Evolutionary conservation across 148 eudicot genomes (phyloP), one percentile per base, ranked within the genome.

Genomic region (Mesembryanthemum crystallinum): DNA sequence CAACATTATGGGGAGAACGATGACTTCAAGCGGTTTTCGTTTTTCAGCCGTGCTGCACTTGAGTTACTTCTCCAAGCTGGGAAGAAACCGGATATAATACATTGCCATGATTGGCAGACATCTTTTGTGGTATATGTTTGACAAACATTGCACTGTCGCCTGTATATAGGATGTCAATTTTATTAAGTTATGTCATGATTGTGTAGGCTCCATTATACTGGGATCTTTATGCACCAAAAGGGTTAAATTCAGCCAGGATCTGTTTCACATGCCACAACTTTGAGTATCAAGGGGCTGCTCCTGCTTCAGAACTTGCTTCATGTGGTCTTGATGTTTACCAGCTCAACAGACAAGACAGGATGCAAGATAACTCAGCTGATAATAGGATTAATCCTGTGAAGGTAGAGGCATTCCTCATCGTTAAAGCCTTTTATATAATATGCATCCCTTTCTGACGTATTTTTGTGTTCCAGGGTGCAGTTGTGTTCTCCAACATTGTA

Each of bases 91-190:
- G 99, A 95, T 84, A 95, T 95, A 73, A 88, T 95, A 72, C 99
- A 95, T 79, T 92, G 99, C 82, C 99, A 95, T 88, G 99, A 95
- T 88, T 95, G 99, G 99, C 99, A 92, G 80, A 95, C 99, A 69
- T 87, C 97, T 85, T 95, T 95, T 79, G 94, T 95, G 79, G 99
- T 92, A 92, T 67, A 86, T 45, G 64, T 64, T 10, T 47, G 61
- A 35, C 18, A 63, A n/a, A 71, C 58, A 30, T 67, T 75, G 30
- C 21, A 17, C 61, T 33, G 3, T 59, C 30, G 30, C 63, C 24
- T 57, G n/a, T 37, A 52, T n/a, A 58, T 24, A 54, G 71, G 51
- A 45, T 69, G 25, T 10, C 42, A 32, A 45, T 7, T 25, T 57
- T 45, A 30, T 61, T 78, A 55, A 57, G 66, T 71, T 3, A 24